Evolutionary conservation across 352 stramenopile species (phyloP).

Genomic region (Phytophthora crassamura): DNA sequence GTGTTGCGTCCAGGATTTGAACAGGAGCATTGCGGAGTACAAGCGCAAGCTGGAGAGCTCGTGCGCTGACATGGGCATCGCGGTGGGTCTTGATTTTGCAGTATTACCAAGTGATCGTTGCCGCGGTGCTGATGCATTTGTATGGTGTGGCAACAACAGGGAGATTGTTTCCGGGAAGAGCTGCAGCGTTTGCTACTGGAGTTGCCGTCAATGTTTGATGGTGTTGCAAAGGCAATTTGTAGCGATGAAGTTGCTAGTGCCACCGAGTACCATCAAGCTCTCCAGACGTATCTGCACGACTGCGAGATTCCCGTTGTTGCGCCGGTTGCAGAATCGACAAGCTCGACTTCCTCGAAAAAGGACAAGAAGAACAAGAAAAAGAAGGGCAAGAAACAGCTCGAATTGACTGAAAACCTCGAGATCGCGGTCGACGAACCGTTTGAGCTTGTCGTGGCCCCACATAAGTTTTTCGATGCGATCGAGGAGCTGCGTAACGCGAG

Average conservation of each 20-base stretch:
- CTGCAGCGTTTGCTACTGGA: conserved; percentile 62
- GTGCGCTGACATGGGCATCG: conserved; percentile 71
- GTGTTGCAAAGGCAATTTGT: conserved; percentile 52
- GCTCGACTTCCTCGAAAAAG: conserved; percentile 43
- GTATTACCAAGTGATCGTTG: background rate
- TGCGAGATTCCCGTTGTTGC: conserved; percentile 50
- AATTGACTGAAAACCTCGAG: conserved; percentile 17
- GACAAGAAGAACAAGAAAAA: conserved; percentile 48
- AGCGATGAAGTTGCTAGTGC: conserved; percentile 46
- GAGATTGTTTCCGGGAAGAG: conserved; percentile 69
- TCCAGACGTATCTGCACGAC: conserved; percentile 73
- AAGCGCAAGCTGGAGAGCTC: conserved; percentile 67
- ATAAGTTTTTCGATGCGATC: conserved; percentile 70
- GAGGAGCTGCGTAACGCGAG: conserved; percentile 52
- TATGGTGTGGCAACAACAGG: conserved; percentile 24
- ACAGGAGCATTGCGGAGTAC: conserved; percentile 76
- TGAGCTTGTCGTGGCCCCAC: conserved; percentile 45
- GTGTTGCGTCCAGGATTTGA: conserved; percentile 52
- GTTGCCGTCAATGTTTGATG: conserved; percentile 60
- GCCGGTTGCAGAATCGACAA: conserved; percentile 8
- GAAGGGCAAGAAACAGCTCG: conserved; percentile 34
- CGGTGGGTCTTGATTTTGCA: conserved; percentile 29
- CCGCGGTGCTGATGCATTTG: background rate
- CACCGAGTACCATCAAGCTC: conserved; percentile 65
- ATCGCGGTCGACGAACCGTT: conserved; percentile 35